Percentiles rank a stretch among this genome's conserved stretches.
Conservation (phyloP, 495 filamentous ascomycete species). For the Penicillium soppii region DNA sequence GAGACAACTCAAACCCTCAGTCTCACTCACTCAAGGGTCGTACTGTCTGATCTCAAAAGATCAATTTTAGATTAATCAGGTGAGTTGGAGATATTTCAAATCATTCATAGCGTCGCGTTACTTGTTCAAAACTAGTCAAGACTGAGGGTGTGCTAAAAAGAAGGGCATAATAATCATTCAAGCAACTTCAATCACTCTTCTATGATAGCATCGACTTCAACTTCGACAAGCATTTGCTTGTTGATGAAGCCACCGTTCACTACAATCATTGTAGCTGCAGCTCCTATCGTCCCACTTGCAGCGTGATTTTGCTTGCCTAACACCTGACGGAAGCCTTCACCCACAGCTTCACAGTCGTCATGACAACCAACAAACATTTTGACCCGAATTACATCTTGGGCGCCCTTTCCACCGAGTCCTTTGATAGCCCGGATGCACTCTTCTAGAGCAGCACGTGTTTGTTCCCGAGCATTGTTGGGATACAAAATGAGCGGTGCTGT, state of each 20-base stretch:
- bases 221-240: slow-evolving; percentile 45
- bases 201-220: slow-evolving; percentile 46
- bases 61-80: too few species aligned
- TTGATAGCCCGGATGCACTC: slow-evolving; percentile 43
- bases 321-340: slow-evolving; percentile 34
- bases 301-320: slow-evolving; percentile 27
- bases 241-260: slow-evolving; percentile 42
- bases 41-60: too few species aligned
- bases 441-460: slow-evolving; percentile 36
- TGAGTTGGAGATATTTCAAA: too few species aligned
- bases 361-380: slow-evolving; percentile 40
- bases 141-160: too few species aligned
- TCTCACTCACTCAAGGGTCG: too few species aligned
- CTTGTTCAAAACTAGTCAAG: too few species aligned
- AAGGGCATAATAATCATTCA: background rate
- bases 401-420: slow-evolving; percentile 39
- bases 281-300: slow-evolving; percentile 20
- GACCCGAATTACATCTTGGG: slow-evolving; percentile 38
- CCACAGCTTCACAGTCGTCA: slow-evolving; percentile 34
- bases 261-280: slow-evolving; percentile 46
- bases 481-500: slow-evolving; percentile 35
- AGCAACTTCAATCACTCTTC: background rate
- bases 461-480: slow-evolving; percentile 39
- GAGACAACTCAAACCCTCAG: too few species aligned
- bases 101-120: too few species aligned